Base-by-base conservation (phyloP, 192 early-diverging fungal species). In the Linderina pennispora region DNA sequence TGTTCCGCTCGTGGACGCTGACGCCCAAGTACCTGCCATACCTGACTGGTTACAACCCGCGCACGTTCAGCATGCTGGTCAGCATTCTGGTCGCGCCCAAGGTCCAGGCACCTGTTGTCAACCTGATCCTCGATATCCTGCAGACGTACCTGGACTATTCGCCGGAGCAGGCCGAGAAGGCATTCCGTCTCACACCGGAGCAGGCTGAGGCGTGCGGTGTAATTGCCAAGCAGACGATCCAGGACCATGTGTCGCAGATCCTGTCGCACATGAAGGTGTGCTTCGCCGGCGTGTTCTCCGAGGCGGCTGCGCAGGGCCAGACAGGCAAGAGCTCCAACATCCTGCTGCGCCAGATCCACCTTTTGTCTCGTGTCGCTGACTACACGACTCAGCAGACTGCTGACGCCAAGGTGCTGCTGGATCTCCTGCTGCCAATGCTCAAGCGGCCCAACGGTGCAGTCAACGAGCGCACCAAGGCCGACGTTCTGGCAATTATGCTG, bases 371-470 rank as follows among this genome's bases (percentile, higher is more conserved):
- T 23, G 58, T 91, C 17, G 86, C 91, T 3, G 55, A 69, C 17
- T 89, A 82, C 54, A 87, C 91, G 22, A 77, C 75, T 8, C 56
- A 83, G 50, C 74, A 82, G 24, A 66, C 75, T 0, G 72, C 80
- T 39, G 58, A 73, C 37, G 85, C 90, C 9, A 74, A 79, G 35
- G 76, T 70, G 24, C 57, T 98, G 22, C 49, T 94, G 15, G 81
- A 86, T 11, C 76, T 97, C 22, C 50, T 99, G 44, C 58, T 94
- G 43, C 95, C 97, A 23, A 81, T 82, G 49, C 62, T 94, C 23
- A 84, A 85, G 46, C 80, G 82, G 33, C 81, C 81, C 18, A 52
- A 80, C 38, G 72, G 76, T 24, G 25, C 76, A 3, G 84, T 97
- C 7, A 77, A 88, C 0, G 91, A 94, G 62, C 61, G 72, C 24